phyloP scores from a whole-genome alignment of 257 asterid genomes.

The Orobanche coerulescens region DNA sequence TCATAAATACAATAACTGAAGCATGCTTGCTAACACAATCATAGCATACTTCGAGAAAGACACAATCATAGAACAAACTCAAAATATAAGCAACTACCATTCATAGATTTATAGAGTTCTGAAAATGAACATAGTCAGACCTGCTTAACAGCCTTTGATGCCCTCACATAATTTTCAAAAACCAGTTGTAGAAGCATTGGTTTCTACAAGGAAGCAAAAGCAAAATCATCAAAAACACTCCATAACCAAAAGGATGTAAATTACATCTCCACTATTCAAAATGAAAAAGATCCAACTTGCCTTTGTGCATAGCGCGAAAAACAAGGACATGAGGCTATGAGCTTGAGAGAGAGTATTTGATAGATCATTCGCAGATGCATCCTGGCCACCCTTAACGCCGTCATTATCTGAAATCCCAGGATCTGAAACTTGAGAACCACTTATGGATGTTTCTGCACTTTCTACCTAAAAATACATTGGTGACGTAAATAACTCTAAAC shows the following conservation, averaged over 20 bases:
- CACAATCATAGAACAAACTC: not conserved
- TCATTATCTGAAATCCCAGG: conserved; percentile 50
- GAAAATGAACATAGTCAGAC: conserved; percentile 32
- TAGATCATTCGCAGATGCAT: conserved; percentile 46
- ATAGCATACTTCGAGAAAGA: not conserved
- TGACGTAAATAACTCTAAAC: too few relatives aligned
- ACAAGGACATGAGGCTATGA: conserved; percentile 59
- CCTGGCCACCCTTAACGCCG: conserved; percentile 31
- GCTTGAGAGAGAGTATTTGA: conserved; percentile 52
- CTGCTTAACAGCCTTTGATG: conserved; percentile 87
- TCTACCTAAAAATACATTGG: conserved; percentile 43
- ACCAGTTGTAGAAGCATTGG: conserved; percentile 71
- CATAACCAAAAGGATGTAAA: not conserved
- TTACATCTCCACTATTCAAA: conserved; percentile 14
- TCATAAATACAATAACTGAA: not conserved
- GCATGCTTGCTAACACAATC: conserved; percentile 4
- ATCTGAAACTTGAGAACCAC: conserved; percentile 81
- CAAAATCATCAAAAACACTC: conserved; percentile 22
- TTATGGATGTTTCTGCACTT: conserved; percentile 63
- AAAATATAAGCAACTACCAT: not conserved
- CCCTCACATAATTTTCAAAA: conserved; percentile 55
- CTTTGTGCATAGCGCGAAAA: conserved; percentile 87
- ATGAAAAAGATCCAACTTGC: conserved; percentile 34
- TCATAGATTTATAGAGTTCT: not conserved
- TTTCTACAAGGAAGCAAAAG: conserved; percentile 51